Evolutionary conservation across 176 grass and related monocot genomes (phyloP), one percentile per base, ranked within the genome.

Genomic region (Oryza australiensis): DNA sequence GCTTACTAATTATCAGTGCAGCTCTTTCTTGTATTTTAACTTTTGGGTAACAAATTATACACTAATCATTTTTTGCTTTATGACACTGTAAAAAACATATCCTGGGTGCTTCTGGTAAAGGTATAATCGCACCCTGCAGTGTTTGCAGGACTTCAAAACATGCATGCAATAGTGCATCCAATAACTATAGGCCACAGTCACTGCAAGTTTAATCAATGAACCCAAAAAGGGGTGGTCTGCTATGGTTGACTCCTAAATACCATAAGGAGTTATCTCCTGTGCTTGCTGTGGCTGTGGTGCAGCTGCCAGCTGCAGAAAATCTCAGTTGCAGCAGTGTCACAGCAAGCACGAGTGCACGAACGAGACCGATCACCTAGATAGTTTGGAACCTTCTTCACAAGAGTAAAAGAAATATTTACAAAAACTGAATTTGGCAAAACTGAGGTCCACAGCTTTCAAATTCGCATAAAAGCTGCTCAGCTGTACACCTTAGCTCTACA

Each of bases 81-180:
- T 83, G 13, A 45, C 43, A 87, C 10, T 42, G 41, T 18, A 14
- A 65, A 49, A 51, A 78, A 77, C 60, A 83, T 3, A 67, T 62
- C 24, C 18, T 62, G 37, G 18, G 1, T 15, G 68, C 35, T 49
- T 84, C 62, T 74, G 30, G 76, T 80, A 23, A 69, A 68, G 38
- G 60, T 27, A 83, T 27, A 71, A 77, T 45, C 18, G 38, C 18
- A 80, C 57, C 42, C 14, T 49, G 42, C 65, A 30, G 23, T 26
- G 7, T 28, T 69, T 77, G 24, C 40, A 16, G 40, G 1, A 11
- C 63, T 80, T 76, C 37, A 81, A 72, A 15, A 40, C 18, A 20
- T 62, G 57, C 28, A 84, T 68, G 64, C 28, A 66, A 72, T 64
- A 28, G 30, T 75, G 62, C 35, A 77, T 65, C 8, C 9, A 46